These are phyloP conservation scores for Durio zibethinus DNA, from an alignment of 345 rosid species.

Conservation along the genomic window DNA sequence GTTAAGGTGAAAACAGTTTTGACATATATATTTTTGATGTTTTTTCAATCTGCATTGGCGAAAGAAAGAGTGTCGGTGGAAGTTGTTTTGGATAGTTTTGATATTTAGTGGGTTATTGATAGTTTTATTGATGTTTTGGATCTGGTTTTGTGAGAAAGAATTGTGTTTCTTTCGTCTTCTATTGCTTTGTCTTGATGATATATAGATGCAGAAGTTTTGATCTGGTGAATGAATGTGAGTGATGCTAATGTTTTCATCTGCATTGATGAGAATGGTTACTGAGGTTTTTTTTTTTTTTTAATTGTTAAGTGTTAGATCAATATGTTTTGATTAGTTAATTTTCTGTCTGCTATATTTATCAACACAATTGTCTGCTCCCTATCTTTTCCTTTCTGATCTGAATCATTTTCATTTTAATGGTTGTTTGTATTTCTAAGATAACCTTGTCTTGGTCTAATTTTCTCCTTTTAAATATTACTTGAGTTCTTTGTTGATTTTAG, in stretches of 20 bases:
- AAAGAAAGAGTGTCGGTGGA: background rate
- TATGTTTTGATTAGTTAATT: background rate
- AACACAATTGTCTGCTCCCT: background rate
- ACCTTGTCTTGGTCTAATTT: background rate
- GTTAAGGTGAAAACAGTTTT: constrained; percentile 50
- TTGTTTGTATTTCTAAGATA: background rate
- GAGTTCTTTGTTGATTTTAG: background rate
- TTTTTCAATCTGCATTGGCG: constrained; percentile 9
- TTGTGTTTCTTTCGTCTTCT: background rate
- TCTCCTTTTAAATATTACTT: background rate
- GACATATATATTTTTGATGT: background rate
- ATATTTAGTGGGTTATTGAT: background rate
- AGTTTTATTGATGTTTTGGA: background rate
- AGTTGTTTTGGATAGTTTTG: background rate
- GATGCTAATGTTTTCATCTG: constrained; percentile 1
- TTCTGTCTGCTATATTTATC: background rate
- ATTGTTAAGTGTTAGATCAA: background rate
- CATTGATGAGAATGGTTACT: background rate
- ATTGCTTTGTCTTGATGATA: background rate
- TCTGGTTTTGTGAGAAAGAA: background rate
- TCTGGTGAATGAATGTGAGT: background rate
- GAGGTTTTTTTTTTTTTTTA: too few relatives aligned
- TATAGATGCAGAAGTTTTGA: constrained; percentile 2
- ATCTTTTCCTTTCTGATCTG: background rate
- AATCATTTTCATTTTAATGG: background rate